A percentile compares a stretch with the other conserved stretches of the same genome.
phyloP scores from a whole-genome alignment of 1,139 yeast genomes.

The Oligophagozyma castellii region DNA sequence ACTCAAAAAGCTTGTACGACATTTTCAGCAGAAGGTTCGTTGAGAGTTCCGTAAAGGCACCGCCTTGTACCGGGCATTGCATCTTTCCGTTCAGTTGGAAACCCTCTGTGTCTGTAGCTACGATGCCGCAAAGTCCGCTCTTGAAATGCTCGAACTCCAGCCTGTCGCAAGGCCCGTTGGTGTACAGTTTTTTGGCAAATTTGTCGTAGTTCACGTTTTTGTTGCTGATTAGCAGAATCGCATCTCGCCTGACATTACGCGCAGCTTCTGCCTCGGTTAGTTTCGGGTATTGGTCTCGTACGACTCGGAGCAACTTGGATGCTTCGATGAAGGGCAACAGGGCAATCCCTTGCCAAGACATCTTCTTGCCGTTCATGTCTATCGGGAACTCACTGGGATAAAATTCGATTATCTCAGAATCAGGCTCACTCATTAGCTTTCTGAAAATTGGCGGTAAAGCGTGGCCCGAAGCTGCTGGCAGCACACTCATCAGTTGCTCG shows the following conservation, averaged over 20 bases:
- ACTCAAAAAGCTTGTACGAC: constrained; percentile 46
- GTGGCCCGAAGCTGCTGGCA: constrained; percentile 95
- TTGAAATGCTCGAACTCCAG: constrained; percentile 32
- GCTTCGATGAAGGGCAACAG: constrained; percentile 85
- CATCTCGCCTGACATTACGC: constrained; percentile 56
- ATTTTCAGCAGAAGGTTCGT: constrained; percentile 43
- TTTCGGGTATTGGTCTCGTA: constrained; percentile 46
- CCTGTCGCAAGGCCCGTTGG: constrained; percentile 19
- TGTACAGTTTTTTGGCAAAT: constrained; percentile 22
- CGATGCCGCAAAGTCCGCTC: constrained; percentile 59
- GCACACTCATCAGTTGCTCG: constrained; percentile 94
- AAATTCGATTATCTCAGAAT: constrained; percentile 79
- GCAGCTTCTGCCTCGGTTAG: constrained; percentile 56
- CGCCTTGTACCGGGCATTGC: constrained; percentile 45
- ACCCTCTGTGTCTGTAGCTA: constrained; percentile 29
- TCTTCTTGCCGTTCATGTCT: constrained; percentile 90
- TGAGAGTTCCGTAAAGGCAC: constrained; percentile 42
- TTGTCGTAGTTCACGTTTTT: constrained; percentile 30
- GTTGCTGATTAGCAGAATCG: constrained; percentile 46
- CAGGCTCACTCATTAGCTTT: constrained; percentile 65
- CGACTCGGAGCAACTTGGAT: constrained; percentile 50
- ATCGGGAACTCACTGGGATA: constrained; percentile 82
- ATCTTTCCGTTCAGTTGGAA: constrained; percentile 37
- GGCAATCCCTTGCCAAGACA: constrained; percentile 94
- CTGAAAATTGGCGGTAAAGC: constrained; percentile 75